phyloP scores from a whole-genome alignment of 2,329 filamentous ascomycete species.

The Zopfia rhizophila region DNA sequence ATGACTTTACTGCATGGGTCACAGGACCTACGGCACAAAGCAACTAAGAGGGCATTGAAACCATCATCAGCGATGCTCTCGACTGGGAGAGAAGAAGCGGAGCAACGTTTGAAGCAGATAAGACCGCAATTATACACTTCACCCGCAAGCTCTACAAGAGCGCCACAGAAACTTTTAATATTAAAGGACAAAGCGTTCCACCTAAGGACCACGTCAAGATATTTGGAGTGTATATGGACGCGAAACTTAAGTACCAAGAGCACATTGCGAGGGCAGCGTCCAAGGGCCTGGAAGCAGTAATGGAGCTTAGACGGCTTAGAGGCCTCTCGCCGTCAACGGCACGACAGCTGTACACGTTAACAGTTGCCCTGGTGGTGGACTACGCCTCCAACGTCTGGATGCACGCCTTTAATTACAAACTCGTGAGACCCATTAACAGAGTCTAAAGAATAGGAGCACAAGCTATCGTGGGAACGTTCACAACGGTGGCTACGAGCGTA shows the following conservation, averaged over 20 bases:
- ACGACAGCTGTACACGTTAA: conserved; percentile 21
- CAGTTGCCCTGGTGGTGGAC: conserved; percentile 18
- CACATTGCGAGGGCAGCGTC: conserved; percentile 23
- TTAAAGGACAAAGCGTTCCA: conserved; percentile 18
- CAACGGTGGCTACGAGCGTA: conserved; percentile 18
- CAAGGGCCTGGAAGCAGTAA: conserved; percentile 22
- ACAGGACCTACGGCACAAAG: conserved; percentile 15
- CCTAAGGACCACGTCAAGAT: conserved; percentile 24
- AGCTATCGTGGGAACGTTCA: conserved; percentile 20
- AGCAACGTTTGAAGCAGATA: conserved; percentile 44
- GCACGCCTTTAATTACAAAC: conserved; percentile 19
- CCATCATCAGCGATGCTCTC: conserved; percentile 16
- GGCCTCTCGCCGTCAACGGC: conserved; percentile 20
- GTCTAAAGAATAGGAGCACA: conserved; percentile 20
- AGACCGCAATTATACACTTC: conserved; percentile 49
- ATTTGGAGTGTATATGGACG: conserved; percentile 24
- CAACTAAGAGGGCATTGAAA: conserved; percentile 17
- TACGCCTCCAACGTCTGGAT: conserved; percentile 20
- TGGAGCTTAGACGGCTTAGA: conserved; percentile 21
- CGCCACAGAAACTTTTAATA: neutral
- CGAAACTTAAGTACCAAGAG: conserved; percentile 23
- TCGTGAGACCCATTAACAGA: conserved; percentile 17
- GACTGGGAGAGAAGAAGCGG: conserved; percentile 39
- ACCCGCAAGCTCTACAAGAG: conserved; percentile 26
- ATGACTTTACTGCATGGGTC: conserved; percentile 28